Percentiles rank a stretch among this genome's conserved stretches.
phyloP scores from a whole-genome alignment of 768 basidiomycete genomes.

The Russula dissimulans region DNA sequence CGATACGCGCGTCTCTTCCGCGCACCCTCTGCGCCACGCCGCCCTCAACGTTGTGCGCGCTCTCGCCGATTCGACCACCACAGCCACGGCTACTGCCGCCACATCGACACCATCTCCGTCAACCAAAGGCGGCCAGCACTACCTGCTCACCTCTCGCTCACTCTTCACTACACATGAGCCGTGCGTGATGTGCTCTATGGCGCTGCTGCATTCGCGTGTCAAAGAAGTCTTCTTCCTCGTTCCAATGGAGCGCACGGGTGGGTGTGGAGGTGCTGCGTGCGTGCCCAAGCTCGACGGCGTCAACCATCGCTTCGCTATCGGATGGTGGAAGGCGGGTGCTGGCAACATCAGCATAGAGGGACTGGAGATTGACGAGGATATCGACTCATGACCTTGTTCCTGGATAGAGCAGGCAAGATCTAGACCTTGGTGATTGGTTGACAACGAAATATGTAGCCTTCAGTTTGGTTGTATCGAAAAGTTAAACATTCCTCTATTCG shows the following conservation, averaged over 20 bases:
- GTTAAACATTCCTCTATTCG: not conserved
- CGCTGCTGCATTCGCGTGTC: constrained; percentile 88
- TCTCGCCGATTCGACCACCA: constrained; percentile 41
- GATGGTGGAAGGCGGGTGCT: constrained; percentile 44
- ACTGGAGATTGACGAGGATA: constrained; percentile 21
- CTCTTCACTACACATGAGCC: constrained; percentile 95
- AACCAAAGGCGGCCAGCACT: constrained; percentile 57
- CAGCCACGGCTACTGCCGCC: constrained; percentile 17
- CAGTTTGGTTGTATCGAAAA: constrained; percentile 10
- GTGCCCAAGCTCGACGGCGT: constrained; percentile 76
- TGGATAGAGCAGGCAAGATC: constrained; percentile 4
- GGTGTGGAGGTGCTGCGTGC: constrained; percentile 69
- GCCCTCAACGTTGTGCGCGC: constrained; percentile 65
- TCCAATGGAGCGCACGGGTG: constrained; percentile 72
- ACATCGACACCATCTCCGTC: constrained; percentile 14
- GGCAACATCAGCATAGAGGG: constrained; percentile 11
- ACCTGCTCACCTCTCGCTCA: constrained; percentile 76
- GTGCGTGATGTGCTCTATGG: constrained; percentile 98
- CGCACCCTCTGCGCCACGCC: constrained; percentile 81
- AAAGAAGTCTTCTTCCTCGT: constrained; percentile 71
- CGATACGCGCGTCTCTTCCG: constrained; percentile 61
- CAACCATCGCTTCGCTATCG: constrained; percentile 81
- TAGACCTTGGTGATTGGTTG: not conserved
- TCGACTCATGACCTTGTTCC: constrained; percentile 24
- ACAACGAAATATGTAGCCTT: constrained; percentile 7